Percentiles rank a stretch among this genome's conserved stretches.
Conservation (phyloP, 257 asterid genomes). For the Nicotiana noctiflora region DNA sequence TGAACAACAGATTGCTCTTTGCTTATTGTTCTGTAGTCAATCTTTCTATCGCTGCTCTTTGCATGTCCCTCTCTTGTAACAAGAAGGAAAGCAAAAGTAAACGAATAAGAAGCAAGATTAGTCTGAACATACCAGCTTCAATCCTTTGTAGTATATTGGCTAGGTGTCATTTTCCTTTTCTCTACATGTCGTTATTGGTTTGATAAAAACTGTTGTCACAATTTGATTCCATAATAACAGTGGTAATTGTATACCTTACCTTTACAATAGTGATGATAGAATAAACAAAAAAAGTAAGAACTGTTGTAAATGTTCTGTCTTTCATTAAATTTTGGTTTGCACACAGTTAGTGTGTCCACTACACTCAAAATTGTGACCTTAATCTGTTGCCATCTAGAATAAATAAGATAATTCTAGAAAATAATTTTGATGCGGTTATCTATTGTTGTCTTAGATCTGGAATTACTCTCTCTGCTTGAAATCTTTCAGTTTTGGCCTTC, state of each 20-base stretch:
- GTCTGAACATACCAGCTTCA: neutral
- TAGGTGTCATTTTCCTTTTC: neutral
- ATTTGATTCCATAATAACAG: neutral
- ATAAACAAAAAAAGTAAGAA: neutral
- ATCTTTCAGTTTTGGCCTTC: neutral
- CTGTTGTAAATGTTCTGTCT: neutral
- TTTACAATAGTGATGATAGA: neutral
- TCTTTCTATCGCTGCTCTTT: neutral
- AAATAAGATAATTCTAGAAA: neutral
- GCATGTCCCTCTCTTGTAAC: neutral
- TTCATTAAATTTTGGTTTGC: neutral
- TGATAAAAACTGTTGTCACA: neutral
- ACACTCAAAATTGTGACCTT: neutral
- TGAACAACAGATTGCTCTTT: neutral
- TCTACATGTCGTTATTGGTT: neutral
- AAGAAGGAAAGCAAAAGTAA: neutral
- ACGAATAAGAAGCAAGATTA: neutral
- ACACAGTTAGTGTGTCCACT: neutral
- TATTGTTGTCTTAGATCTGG: neutral
- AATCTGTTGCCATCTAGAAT: neutral
- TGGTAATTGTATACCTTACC: neutral
- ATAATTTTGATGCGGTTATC: neutral
- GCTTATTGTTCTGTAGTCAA: neutral
- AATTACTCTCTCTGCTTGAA: neutral
- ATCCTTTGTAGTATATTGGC: neutral